Evolutionary conservation across 2,329 filamentous ascomycete species (phyloP).

Genomic region (Coleophoma crateriformis): DNA sequence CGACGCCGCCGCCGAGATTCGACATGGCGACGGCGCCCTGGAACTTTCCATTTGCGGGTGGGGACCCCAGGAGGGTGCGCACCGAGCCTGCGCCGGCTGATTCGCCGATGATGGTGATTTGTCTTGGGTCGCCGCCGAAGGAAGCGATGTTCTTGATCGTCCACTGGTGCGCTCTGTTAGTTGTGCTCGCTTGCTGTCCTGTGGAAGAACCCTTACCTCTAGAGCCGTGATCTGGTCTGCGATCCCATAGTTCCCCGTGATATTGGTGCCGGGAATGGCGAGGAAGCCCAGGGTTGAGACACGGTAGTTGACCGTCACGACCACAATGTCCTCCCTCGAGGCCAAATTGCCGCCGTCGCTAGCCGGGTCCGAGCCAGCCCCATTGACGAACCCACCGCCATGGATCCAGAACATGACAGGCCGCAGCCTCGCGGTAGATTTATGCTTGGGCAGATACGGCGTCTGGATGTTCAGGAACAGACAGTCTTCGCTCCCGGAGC

Average conservation of each 20-base stretch:
- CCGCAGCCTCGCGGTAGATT: constrained; percentile 22
- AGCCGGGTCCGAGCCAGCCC: constrained; percentile 15
- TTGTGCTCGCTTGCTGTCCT: not conserved
- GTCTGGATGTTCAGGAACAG: constrained; percentile 31
- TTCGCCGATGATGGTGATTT: constrained; percentile 44
- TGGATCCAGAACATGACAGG: constrained; percentile 25
- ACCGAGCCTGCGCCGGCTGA: constrained; percentile 45
- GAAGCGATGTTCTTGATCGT: constrained; percentile 38
- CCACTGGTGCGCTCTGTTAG: constrained; percentile 30
- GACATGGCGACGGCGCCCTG: constrained; percentile 42
- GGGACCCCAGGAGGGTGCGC: constrained; percentile 41
- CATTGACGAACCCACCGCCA: constrained; percentile 27
- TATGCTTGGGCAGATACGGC: constrained; percentile 22
- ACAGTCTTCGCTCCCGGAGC: constrained; percentile 24
- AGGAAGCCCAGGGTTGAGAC: constrained; percentile 27
- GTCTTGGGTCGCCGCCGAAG: constrained; percentile 39
- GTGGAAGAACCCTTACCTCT: constrained; percentile 17
- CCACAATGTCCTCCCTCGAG: constrained; percentile 21
- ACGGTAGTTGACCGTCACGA: constrained; percentile 22
- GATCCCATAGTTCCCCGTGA: constrained; percentile 47
- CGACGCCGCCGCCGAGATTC: constrained; percentile 46
- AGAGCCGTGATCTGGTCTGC: constrained; percentile 45
- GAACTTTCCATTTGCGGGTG: constrained; percentile 38
- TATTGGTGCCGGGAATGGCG: constrained; percentile 42
- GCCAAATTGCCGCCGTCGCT: constrained; percentile 23